A percentile compares a stretch with the other conserved stretches of the same genome.
phyloP scores from a whole-genome alignment of 345 rosid genomes.

The Bruguiera sexangula region DNA sequence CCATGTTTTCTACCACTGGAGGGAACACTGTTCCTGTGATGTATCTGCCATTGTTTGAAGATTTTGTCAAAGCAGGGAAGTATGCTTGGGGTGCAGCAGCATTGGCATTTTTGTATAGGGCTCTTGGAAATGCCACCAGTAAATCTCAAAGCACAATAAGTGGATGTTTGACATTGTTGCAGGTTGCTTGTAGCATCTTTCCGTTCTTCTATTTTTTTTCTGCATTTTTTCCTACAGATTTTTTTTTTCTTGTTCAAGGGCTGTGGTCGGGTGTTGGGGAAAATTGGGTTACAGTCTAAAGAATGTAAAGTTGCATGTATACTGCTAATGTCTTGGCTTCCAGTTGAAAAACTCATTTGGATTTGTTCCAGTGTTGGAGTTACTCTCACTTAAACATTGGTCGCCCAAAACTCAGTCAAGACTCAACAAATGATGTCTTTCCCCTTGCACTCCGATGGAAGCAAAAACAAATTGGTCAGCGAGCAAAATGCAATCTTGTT shows the following conservation, averaged over 20 bases:
- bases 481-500: conserved; percentile 78
- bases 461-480: conserved; percentile 88
- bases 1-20: conserved; percentile 86
- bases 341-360: not conserved
- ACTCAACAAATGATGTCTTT: conserved; percentile 62
- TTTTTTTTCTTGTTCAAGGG: too few relatives aligned
- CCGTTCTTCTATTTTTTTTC: not conserved
- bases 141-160: conserved; percentile 92
- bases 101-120: conserved; percentile 84
- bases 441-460: conserved; percentile 89
- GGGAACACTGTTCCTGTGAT: conserved; percentile 95
- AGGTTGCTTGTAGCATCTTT: conserved; percentile 43
- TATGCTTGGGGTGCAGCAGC: conserved; percentile 97
- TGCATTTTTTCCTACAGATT: not conserved
- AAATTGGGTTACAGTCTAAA: not conserved
- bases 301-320: not conserved
- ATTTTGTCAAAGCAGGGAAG: conserved; percentile 76
- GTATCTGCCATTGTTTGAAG: conserved; percentile 81
- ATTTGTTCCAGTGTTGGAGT: conserved; percentile 72
- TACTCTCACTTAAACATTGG: conserved; percentile 87
- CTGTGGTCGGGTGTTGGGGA: not conserved
- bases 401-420: conserved; percentile 79
- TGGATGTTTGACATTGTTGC: conserved; percentile 86
- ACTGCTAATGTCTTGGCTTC: not conserved
- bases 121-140: conserved; percentile 92